A percentile compares a stretch with the other conserved stretches of the same genome.
These are phyloP conservation scores for Pichia norvegensis DNA, from an alignment of 1,139 yeast genomes.

Conservation along the genomic window DNA sequence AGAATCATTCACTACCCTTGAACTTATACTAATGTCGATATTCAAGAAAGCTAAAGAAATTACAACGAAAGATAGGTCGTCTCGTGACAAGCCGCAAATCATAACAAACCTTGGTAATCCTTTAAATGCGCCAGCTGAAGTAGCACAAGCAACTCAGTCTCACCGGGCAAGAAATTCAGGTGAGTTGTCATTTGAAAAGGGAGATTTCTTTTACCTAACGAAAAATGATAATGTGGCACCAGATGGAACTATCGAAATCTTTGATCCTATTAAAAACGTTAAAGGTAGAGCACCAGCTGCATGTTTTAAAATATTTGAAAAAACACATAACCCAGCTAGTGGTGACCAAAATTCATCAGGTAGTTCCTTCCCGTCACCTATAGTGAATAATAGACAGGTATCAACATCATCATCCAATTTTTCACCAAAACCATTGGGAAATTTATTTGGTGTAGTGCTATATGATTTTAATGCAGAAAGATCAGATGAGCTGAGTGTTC, in stretches of 20 bases:
- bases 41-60: constrained; percentile 21
- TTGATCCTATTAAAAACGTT: constrained; percentile 70
- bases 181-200: constrained; percentile 68
- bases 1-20: neutral
- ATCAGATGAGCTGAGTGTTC: constrained; percentile 75
- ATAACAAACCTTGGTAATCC: constrained; percentile 12
- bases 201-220: constrained; percentile 83
- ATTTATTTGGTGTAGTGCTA: constrained; percentile 55
- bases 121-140: constrained; percentile 59
- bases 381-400: constrained; percentile 5
- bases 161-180: constrained; percentile 77
- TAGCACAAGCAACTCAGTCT: constrained; percentile 73
- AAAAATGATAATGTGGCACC: constrained; percentile 39
- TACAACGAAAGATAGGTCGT: constrained; percentile 15
- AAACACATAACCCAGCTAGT: constrained; percentile 33
- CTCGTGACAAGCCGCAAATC: constrained; percentile 20
- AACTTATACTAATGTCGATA: constrained; percentile 10
- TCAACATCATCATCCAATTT: constrained; percentile 1
- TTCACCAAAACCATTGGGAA: constrained; percentile 13
- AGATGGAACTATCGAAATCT: constrained; percentile 69
- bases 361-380: constrained; percentile 15
- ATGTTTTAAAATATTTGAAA: constrained; percentile 73
- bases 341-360: neutral
- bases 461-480: constrained; percentile 88
- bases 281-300: constrained; percentile 84